phyloP scores from a whole-genome alignment of 352 stramenopile genomes.

The Thalassiosira exigua region DNA sequence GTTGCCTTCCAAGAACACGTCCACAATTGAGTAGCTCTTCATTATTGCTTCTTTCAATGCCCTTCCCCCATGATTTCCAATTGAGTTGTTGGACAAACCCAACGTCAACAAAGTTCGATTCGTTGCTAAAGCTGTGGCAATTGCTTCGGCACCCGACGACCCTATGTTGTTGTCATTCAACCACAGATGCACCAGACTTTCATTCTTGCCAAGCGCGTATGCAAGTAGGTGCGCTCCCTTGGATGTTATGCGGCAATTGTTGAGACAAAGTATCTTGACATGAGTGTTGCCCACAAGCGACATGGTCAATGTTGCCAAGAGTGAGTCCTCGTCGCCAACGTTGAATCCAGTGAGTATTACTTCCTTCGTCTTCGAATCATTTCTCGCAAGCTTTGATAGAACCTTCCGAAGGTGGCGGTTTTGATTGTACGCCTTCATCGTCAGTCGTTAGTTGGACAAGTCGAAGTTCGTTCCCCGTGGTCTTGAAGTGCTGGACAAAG shows the following conservation, averaged over 20 bases:
- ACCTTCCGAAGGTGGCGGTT: conserved; percentile 29
- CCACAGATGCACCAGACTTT: conserved; percentile 34
- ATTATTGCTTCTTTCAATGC: conserved; percentile 11
- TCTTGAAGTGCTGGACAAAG: no score
- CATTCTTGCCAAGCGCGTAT: conserved; percentile 38
- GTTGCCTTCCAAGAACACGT: conserved; percentile 50
- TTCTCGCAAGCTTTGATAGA: conserved; percentile 32
- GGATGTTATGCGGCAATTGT: conserved; percentile 22
- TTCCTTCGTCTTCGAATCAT: conserved; percentile 31
- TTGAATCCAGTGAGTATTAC: conserved; percentile 32
- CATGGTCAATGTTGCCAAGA: conserved; percentile 25
- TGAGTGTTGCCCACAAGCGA: conserved; percentile 36
- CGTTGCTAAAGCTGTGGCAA: conserved; percentile 23
- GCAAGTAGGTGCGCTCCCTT: conserved; percentile 37
- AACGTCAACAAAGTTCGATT: conserved; percentile 37
- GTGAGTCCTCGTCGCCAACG: conserved; percentile 25
- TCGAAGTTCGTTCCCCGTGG: no score
- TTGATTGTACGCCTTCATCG: no score
- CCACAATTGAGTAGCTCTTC: conserved; percentile 29
- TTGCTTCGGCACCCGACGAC: conserved; percentile 30
- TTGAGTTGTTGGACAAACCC: conserved; percentile 36
- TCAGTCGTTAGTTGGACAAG: no score
- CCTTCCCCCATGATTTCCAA: conserved; percentile 47
- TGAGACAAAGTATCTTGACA: conserved; percentile 37
- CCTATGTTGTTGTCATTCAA: conserved; percentile 51